Base-by-base conservation (phyloP, 75 land plant genomes). In the Picea sitchensis region DNA sequence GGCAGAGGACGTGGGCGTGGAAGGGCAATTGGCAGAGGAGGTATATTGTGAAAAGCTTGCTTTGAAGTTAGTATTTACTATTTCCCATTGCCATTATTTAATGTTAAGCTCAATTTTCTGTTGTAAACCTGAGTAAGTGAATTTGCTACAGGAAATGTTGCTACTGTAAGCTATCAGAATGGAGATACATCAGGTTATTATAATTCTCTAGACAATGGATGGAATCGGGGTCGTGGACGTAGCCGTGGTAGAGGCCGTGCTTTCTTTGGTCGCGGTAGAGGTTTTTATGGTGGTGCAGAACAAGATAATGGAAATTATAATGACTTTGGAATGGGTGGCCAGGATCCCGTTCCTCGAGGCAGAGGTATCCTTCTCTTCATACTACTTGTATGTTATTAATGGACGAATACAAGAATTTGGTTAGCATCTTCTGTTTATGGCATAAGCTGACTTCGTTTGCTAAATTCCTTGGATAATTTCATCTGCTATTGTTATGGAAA, bases 1-100 rank as follows among this genome's bases (percentile, higher is more conserved):
- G 80, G 82, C 60, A 81, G 84, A 26, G 77, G 84, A 1, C 82
- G 85, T 73, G 89, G 82, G 34, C 65, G 84, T 47, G 84, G 80
- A 76, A 84, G 87, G 80, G 87, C 82, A 3, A 78, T 83, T 21
- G 80, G 78, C 51, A 80, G 85, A 84, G 81, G 86, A 81, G 76
- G 82, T 54, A 59, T 76, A 80, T 14, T 30, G n/a, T 20, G 32
- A 61, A 61, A 14, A 3, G 18, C 5, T 77, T 61, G 54, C 34
- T 21, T 47, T 14, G 58, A 77, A 77, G 4, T 9, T 61, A 17
- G 36, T 18, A 36, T 71, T 34, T 71, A 23, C 6, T 71, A 14
- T 23, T 21, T 20, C 73, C 36, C 14, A 13, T 54, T 23, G 3
- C n/a, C 57, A 57, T 26, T 56, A 31, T 54, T 51, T 9, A 73